A percentile compares a stretch with the other conserved stretches of the same genome.
Conservation (phyloP, 1,284 basidiomycete species). For the Heterobasidion annosum region DNA sequence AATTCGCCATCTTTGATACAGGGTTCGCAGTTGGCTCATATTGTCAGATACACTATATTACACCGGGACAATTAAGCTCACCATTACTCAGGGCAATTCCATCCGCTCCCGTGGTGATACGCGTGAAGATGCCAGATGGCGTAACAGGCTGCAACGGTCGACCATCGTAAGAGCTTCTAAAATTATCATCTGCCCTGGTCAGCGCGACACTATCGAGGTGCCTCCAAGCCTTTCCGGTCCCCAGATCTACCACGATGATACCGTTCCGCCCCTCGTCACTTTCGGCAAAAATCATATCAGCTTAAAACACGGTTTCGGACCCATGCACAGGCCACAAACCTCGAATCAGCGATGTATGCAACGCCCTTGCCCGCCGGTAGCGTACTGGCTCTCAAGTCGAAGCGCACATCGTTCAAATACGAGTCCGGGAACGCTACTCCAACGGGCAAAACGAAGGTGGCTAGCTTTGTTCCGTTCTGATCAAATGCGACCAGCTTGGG, state of each 20-base stretch:
- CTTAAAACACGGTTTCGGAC: not conserved
- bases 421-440: not conserved
- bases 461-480: not conserved
- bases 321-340: not conserved
- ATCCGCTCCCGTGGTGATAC: not conserved
- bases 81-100: too few relatives aligned
- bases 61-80: too few relatives aligned
- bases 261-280: not conserved
- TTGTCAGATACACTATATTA: too few relatives aligned
- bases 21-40: too few relatives aligned
- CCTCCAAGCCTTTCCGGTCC: not conserved
- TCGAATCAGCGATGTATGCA: not conserved
- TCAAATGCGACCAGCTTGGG: not conserved
- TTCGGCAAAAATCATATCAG: not conserved
- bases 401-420: not conserved
- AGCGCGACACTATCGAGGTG: not conserved
- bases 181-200: too few relatives aligned
- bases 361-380: not conserved
- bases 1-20: not conserved
- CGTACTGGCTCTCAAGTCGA: not conserved
- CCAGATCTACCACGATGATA: not conserved
- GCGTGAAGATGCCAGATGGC: not conserved
- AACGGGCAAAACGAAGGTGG: not conserved
- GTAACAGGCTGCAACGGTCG: too few relatives aligned
- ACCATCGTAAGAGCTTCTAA: too few relatives aligned